Conservation (phyloP, 1,139 yeast species). For the Saccharomyces hybrid region DNA sequence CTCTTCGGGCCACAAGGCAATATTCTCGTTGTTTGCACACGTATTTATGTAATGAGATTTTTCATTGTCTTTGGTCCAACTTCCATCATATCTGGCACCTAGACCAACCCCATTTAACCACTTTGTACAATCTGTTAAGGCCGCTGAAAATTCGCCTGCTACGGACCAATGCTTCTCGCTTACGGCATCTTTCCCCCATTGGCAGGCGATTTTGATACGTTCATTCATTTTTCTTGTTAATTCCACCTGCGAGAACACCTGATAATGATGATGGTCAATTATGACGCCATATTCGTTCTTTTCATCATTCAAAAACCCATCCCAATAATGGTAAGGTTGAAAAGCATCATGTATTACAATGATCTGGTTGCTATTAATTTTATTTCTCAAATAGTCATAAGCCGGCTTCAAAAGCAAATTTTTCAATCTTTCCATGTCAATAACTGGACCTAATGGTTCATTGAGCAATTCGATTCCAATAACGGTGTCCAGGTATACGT, state of each 20-base stretch:
- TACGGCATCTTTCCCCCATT: conserved; percentile 44
- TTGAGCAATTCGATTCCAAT: conserved; percentile 79
- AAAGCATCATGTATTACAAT: conserved; percentile 47
- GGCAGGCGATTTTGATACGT: conserved; percentile 58
- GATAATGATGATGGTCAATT: conserved; percentile 88
- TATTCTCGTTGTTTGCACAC: conserved; percentile 52
- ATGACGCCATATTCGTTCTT: conserved; percentile 56
- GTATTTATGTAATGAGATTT: conserved; percentile 49
- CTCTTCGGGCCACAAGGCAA: conserved; percentile 52
- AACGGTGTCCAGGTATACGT: conserved; percentile 59
- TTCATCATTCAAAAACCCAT: conserved; percentile 38
- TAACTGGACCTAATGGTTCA: conserved; percentile 78
- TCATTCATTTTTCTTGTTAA: conserved; percentile 48
- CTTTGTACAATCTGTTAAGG: conserved; percentile 83
- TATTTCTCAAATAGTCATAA: conserved; percentile 32
- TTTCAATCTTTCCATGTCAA: conserved; percentile 52
- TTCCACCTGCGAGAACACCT: conserved; percentile 66
- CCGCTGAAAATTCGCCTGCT: conserved; percentile 91
- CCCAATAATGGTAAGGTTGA: conserved; percentile 54
- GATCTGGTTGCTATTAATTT: conserved; percentile 26
- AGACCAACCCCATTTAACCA: conserved; percentile 90
- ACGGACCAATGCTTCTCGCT: conserved; percentile 66
- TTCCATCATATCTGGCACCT: conserved; percentile 81
- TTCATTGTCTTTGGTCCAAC: conserved; percentile 37
- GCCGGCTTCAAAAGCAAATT: conserved; percentile 40